Conservation (phyloP, 139 green algal genomes). For the Auxenochlorella pyrenoidosa region DNA sequence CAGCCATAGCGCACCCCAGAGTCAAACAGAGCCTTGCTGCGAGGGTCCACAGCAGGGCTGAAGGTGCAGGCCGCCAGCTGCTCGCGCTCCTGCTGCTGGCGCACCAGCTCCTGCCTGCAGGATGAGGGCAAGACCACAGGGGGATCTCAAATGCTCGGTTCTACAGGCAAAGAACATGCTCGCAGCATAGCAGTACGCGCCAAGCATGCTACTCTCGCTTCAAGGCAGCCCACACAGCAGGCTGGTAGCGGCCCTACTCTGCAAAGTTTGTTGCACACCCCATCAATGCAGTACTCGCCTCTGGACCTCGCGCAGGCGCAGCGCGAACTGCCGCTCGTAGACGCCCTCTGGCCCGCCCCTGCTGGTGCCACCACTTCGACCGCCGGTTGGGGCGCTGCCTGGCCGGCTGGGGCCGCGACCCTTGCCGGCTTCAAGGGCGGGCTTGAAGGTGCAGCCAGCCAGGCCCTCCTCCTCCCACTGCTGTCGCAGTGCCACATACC, state of each 20-base stretch:
- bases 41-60: not conserved
- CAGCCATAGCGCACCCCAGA: not conserved
- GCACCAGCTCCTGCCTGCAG: not conserved
- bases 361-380: not conserved
- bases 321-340: not conserved
- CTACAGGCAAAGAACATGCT: too few relatives aligned
- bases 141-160: too few relatives aligned
- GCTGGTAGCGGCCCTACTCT: too few relatives aligned
- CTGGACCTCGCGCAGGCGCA: not conserved
- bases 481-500: not conserved
- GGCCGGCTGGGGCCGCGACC: not conserved
- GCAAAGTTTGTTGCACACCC: too few relatives aligned
- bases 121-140: too few relatives aligned
- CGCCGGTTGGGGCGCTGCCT: not conserved
- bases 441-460: not conserved
- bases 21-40: not conserved
- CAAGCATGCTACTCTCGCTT: too few relatives aligned
- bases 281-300: not conserved
- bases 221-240: too few relatives aligned
- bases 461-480: not conserved
- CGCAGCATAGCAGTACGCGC: too few relatives aligned
- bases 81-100: not conserved
- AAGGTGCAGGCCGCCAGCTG: constrained; percentile 1
- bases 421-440: not conserved
- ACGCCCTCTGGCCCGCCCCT: not conserved